Conservation (phyloP, 2,329 filamentous ascomycete species). For the Rhinocladiella similis region DNA sequence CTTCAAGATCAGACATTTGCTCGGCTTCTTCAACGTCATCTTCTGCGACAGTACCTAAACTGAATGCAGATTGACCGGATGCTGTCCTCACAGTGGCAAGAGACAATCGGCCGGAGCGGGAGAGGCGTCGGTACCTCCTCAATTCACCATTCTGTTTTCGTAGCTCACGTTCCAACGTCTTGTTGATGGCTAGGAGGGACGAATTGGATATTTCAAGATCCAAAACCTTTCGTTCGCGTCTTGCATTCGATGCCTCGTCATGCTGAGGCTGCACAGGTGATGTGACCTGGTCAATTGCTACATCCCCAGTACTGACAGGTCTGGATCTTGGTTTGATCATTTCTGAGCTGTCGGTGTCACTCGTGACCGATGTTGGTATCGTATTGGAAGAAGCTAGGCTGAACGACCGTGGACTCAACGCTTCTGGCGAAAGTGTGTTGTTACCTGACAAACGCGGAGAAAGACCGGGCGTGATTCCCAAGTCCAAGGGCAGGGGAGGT, state of each 20-base stretch:
- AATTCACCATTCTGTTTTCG: conserved; percentile 88
- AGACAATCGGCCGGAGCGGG: conserved; percentile 74
- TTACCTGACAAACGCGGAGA: conserved; percentile 11
- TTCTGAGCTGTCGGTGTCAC: conserved; percentile 21
- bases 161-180: conserved; percentile 85
- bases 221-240: conserved; percentile 89
- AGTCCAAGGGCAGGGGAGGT: conserved; percentile 16
- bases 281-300: conserved; percentile 39
- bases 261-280: conserved; percentile 32
- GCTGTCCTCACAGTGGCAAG: conserved; percentile 44
- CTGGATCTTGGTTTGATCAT: conserved; percentile 1
- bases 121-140: conserved; percentile 81
- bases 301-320: conserved; percentile 1
- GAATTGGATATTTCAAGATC: conserved; percentile 97
- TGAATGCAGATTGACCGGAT: conserved; percentile 46
- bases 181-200: conserved; percentile 90
- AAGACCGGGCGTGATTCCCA: background rate
- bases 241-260: conserved; percentile 82
- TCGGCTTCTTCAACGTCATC: conserved; percentile 36
- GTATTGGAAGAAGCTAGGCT: conserved; percentile 27
- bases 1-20: conserved; percentile 38
- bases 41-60: conserved; percentile 48
- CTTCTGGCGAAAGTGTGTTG: conserved; percentile 18
- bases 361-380: conserved; percentile 21
- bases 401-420: conserved; percentile 25